phyloP scores from a whole-genome alignment of 345 rosid genomes.

The Eucalyptus cloeziana region DNA sequence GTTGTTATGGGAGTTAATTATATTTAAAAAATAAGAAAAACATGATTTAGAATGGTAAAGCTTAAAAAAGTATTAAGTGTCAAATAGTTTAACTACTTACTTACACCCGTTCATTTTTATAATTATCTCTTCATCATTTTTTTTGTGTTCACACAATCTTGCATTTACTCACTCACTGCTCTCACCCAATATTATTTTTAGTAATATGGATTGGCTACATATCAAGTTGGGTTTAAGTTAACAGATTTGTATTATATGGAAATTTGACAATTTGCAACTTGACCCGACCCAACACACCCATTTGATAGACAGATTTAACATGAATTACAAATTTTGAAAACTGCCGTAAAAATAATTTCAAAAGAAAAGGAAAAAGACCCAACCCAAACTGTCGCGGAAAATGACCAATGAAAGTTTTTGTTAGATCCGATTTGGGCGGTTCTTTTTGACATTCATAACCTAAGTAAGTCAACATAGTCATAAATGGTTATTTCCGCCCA shows the following conservation, averaged over 20 bases:
- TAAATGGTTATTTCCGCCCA: not conserved
- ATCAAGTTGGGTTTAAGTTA: not conserved
- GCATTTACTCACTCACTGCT: too few relatives aligned
- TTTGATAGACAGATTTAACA: too few relatives aligned
- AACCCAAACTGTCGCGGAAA: not conserved
- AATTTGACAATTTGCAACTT: not conserved
- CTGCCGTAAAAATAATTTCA: not conserved
- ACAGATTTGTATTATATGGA: too few relatives aligned
- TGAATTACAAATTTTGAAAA: not conserved
- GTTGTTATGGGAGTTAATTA: not conserved
- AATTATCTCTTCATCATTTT: too few relatives aligned
- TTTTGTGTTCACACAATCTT: too few relatives aligned
- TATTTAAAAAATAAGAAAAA: too few relatives aligned
- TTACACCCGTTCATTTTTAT: not conserved
- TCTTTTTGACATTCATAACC: not conserved
- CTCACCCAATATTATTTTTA: not conserved
- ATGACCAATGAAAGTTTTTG: not conserved
- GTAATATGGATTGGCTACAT: not conserved
- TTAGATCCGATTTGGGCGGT: not conserved
- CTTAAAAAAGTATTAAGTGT: too few relatives aligned
- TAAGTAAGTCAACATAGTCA: not conserved
- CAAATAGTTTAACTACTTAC: too few relatives aligned
- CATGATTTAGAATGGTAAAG: too few relatives aligned
- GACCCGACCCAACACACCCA: accelerated
- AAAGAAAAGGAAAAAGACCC: not conserved